Evolutionary conservation across 768 basidiomycete species (phyloP).

Genomic region (Tricholoma matsutake): DNA sequence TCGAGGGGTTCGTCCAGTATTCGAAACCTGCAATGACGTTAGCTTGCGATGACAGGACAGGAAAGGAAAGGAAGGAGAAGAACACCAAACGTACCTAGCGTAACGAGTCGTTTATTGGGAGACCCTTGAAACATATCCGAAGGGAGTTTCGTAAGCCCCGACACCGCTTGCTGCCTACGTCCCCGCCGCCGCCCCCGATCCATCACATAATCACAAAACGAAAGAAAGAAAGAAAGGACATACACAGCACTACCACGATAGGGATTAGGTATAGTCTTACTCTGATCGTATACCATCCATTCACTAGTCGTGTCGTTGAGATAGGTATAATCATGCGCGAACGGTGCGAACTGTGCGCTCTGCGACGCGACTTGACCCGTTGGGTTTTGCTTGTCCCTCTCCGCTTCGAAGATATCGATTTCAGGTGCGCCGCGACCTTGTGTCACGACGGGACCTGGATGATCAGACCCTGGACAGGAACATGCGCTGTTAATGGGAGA

Average conservation of each 20-base stretch:
- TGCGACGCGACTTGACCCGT: slow-evolving; percentile 66
- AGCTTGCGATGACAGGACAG: not conserved
- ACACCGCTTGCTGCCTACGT: slow-evolving; percentile 49
- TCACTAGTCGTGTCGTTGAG: slow-evolving; percentile 28
- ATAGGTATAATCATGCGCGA: slow-evolving; percentile 41
- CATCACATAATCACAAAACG: not conserved
- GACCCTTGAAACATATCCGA: slow-evolving; percentile 56
- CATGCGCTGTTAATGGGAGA: slow-evolving; percentile 47
- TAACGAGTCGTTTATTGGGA: slow-evolving; percentile 46
- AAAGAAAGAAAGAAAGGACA: slow-evolving; percentile 1
- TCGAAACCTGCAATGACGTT: slow-evolving; percentile 58
- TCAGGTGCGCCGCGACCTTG: slow-evolving; percentile 75
- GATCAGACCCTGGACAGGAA: slow-evolving; percentile 72
- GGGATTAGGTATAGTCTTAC: slow-evolving; percentile 33
- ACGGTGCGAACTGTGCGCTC: slow-evolving; percentile 67
- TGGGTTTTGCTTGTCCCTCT: slow-evolving; percentile 49
- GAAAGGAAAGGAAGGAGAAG: not conserved
- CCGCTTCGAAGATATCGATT: slow-evolving; percentile 81
- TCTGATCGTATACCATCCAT: slow-evolving; percentile 31
- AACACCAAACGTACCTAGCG: slow-evolving; percentile 35
- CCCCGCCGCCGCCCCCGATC: no score
- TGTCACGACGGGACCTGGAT: slow-evolving; percentile 61
- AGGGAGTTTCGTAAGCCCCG: slow-evolving; percentile 44
- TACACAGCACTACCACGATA: slow-evolving; percentile 51
- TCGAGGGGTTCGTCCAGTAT: slow-evolving; percentile 61